Conservation (phyloP, 2,329 filamentous ascomycete species). For the Colletotrichum euphorbiae region DNA sequence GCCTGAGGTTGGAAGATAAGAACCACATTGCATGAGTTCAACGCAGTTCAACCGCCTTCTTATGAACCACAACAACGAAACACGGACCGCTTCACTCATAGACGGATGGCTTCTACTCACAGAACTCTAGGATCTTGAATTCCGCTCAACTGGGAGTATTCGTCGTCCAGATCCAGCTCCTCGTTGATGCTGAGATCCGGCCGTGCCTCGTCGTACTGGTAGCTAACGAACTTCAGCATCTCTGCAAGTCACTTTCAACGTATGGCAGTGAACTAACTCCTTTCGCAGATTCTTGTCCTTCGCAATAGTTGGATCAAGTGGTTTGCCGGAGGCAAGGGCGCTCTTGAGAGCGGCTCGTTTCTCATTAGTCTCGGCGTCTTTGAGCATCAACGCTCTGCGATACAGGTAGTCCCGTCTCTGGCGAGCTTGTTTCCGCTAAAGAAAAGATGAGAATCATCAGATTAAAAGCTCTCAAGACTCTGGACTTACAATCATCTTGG, state of each 20-base stretch:
- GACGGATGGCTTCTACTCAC: not conserved
- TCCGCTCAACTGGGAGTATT: constrained; percentile 91
- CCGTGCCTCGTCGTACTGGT: constrained; percentile 90
- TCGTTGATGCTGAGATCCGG: constrained; percentile 75
- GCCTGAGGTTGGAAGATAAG: too few species aligned
- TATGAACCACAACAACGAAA: too few species aligned
- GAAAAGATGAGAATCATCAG: not conserved
- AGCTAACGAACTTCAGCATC: constrained; percentile 50
- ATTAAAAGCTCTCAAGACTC: not conserved
- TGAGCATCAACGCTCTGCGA: constrained; percentile 85
- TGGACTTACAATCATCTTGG: not conserved
- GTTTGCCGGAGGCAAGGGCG: constrained; percentile 89
- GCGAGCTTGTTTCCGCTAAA: constrained; percentile 17
- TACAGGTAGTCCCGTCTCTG: constrained; percentile 71
- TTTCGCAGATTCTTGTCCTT: constrained; percentile 86
- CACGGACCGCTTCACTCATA: too few species aligned
- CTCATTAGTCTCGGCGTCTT: constrained; percentile 92
- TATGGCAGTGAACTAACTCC: constrained; percentile 58
- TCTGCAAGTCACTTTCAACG: not conserved
- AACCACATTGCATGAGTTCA: too few species aligned
- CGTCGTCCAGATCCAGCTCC: constrained; percentile 82
- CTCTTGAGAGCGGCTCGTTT: constrained; percentile 89
- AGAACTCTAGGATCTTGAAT: constrained; percentile 76
- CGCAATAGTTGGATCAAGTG: constrained; percentile 82
- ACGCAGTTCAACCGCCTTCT: too few species aligned